Evolutionary conservation across 768 basidiomycete species (phyloP), one percentile per base, ranked within the genome.

Genomic region (Tulasnella sp.): DNA sequence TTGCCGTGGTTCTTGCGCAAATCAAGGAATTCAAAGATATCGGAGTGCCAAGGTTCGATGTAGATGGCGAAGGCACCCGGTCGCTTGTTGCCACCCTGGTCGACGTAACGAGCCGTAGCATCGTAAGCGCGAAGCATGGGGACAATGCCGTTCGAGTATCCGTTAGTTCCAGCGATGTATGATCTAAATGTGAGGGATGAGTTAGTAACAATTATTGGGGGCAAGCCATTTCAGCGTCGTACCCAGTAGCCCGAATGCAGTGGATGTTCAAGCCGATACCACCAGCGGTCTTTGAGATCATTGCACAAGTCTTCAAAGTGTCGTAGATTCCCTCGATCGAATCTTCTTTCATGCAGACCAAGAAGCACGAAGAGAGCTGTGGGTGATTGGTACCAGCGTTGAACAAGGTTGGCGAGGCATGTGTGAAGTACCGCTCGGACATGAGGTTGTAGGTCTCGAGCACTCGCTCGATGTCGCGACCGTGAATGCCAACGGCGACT

Each of bases 301-400:
- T 94, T 5, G 98, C 98, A 84, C 98, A 99, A 81, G 91, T 94
- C 89, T 98, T 99, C 82, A 99, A 88, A 0, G 98, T 99, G 83
- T 99, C 97, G 85, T 99, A 99, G 86, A 99, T 99, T 27, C 98
- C 98, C 82, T 99, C 98, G 80, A 99, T 99, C 4, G 95, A 97
- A 85, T 99, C 98, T 27, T 98, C 96, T 86, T 96, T 96, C 98
- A 99, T 99, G 84, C 92, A 92, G 73, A 99, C 92, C 79, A 99
- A 91, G 91, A 99, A 99, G 87, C 98, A 99, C 3, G 96, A 97
- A 81, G 94, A 83, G 81, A 99, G 89, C 84, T 99, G 98, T n/a
- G 96, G 91, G 84, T 94, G 88, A 34, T 97, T 97, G 10, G 97
- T 98, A 42, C 98, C 97, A 71, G 97, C 96, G 84, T 98, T 98